Conservation (phyloP, 176 grass and related monocot species). For the Avena insularis region DNA sequence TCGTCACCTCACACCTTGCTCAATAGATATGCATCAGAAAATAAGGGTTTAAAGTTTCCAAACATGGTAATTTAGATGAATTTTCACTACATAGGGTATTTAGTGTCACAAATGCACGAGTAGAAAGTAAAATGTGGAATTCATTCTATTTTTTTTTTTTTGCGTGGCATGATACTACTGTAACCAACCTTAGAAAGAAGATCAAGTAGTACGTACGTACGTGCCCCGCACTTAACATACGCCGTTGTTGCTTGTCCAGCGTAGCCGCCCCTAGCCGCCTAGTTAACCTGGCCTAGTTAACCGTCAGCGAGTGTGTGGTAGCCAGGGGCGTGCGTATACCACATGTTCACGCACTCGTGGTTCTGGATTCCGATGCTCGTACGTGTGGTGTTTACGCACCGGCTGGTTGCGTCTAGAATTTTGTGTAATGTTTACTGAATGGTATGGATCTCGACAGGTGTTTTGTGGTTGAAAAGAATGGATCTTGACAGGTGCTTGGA, state of each 20-base stretch:
- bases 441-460: neutral
- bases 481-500: too few species aligned
- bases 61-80: too few species aligned
- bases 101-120: too few species aligned
- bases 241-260: neutral
- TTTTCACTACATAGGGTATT: too few species aligned
- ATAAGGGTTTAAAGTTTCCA: too few species aligned
- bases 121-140: too few species aligned
- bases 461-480: neutral
- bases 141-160: too few species aligned
- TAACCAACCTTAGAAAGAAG: too few species aligned
- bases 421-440: neutral
- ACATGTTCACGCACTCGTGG: neutral
- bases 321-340: neutral
- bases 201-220: too few species aligned
- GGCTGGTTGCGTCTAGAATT: constrained; percentile 19
- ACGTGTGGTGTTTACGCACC: neutral
- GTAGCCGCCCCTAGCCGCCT: neutral
- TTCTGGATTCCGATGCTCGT: neutral
- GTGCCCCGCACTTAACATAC: neutral
- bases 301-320: neutral
- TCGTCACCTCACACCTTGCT: too few species aligned
- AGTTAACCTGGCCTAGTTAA: neutral
- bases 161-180: too few species aligned
- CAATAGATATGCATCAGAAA: too few species aligned